phyloP scores from a whole-genome alignment of 2,329 filamentous ascomycete genomes.

The Verticillium albo-atrum region DNA sequence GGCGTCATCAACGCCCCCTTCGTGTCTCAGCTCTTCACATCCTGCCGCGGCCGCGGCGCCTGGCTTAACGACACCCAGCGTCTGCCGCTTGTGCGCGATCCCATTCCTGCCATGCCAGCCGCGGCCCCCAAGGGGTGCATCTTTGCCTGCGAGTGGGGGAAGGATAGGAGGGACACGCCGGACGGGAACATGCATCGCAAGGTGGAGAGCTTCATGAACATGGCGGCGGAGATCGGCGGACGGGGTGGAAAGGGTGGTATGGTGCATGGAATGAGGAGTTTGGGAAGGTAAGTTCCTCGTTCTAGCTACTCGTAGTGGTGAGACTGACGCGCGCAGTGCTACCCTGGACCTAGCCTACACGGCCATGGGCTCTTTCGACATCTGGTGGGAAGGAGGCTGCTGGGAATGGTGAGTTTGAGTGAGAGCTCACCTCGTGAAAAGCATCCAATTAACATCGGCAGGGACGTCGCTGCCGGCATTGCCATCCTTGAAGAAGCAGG shows the following conservation, averaged over 20 bases:
- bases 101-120: slow-evolving; percentile 57
- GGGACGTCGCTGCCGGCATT: slow-evolving; percentile 73
- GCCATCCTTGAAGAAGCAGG: slow-evolving; percentile 70
- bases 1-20: slow-evolving; percentile 72
- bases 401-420: slow-evolving; percentile 63
- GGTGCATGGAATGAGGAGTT: slow-evolving; percentile 71
- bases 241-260: slow-evolving; percentile 66
- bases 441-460: slow-evolving; percentile 13
- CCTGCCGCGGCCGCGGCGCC: slow-evolving; percentile 61
- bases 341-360: slow-evolving; percentile 71
- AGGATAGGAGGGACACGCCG: slow-evolving; percentile 62
- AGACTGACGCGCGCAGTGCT: slow-evolving; percentile 40
- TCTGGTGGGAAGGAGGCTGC: slow-evolving; percentile 80
- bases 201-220: slow-evolving; percentile 69
- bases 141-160: slow-evolving; percentile 76
- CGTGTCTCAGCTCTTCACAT: slow-evolving; percentile 63
- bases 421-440: neutral
- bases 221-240: slow-evolving; percentile 63
- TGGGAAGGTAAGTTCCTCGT: slow-evolving; percentile 48
- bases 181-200: slow-evolving; percentile 69
- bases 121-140: slow-evolving; percentile 65
- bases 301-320: neutral
- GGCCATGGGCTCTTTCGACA: slow-evolving; percentile 71
- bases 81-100: slow-evolving; percentile 60
- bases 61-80: slow-evolving; percentile 62